Conservation (phyloP, 176 grass and related monocot genomes). For the Themeda triandra region DNA sequence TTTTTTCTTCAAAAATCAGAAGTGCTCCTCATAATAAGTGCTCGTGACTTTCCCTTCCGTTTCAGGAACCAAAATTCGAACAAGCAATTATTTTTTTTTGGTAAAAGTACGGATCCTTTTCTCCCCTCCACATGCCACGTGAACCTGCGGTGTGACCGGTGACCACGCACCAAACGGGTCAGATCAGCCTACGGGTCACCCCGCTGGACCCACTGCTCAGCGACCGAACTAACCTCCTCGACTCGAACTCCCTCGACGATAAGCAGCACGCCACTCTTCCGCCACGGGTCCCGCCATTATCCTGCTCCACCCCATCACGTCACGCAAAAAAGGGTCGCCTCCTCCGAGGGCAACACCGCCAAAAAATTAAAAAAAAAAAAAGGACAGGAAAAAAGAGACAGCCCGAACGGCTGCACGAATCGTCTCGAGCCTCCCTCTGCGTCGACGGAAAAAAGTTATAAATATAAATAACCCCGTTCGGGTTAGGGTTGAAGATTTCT, state of each 20-base stretch:
- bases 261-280: background rate
- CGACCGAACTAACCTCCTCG: background rate
- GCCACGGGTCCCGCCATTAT: background rate
- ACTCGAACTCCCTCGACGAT: background rate
- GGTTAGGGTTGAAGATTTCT: constrained; percentile 24
- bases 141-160: background rate
- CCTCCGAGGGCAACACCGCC: background rate
- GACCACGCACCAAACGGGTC: background rate
- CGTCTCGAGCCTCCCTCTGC: background rate
- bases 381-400: background rate
- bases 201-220: background rate
- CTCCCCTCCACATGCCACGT: too few relatives aligned
- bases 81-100: too few relatives aligned
- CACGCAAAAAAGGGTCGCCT: background rate
- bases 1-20: too few relatives aligned
- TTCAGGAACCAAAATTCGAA: too few relatives aligned
- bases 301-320: background rate
- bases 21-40: too few relatives aligned
- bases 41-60: too few relatives aligned
- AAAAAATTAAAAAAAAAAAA: background rate
- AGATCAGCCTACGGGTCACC: background rate
- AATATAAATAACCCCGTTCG: background rate
- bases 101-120: too few relatives aligned
- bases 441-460: background rate
- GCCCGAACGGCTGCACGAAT: background rate